A percentile compares a stretch with the other conserved stretches of the same genome.
Conservation (phyloP, 352 stramenopile genomes). For the Pythium aquatile region DNA sequence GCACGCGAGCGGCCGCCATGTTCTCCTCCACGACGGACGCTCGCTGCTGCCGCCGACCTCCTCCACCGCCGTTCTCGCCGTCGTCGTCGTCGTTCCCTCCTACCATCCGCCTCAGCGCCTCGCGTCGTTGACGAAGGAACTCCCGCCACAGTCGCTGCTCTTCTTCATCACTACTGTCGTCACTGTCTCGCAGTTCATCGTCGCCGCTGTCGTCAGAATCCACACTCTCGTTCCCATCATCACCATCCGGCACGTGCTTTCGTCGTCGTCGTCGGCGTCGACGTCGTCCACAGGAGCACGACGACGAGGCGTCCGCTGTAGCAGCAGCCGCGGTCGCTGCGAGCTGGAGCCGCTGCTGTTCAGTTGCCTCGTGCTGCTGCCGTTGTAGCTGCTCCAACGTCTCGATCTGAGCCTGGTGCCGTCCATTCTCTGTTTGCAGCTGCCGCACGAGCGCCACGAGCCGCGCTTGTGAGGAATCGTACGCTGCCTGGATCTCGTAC, state of each 20-base stretch:
- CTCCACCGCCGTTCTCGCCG: background rate
- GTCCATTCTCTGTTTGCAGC: background rate
- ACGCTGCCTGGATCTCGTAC: constrained; percentile 50
- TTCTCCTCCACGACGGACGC: constrained; percentile 50
- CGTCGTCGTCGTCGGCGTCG: background rate
- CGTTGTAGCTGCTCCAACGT: background rate
- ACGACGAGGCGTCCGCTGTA: background rate
- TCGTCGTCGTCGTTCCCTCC: constrained; percentile 14
- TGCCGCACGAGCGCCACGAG: constrained; percentile 16
- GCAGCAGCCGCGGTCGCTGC: background rate
- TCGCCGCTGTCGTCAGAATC: constrained; percentile 16
- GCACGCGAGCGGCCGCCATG: constrained; percentile 44
- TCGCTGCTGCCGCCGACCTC: constrained; percentile 8
- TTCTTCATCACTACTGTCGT: constrained; percentile 21
- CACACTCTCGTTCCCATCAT: constrained; percentile 13
- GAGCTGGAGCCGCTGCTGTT: background rate
- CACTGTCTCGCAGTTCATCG: constrained; percentile 27
- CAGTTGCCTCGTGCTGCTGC: background rate
- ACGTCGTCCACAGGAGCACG: background rate
- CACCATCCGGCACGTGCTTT: background rate
- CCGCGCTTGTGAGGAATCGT: constrained; percentile 39
- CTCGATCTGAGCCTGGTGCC: background rate
- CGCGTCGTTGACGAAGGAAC: constrained; percentile 15
- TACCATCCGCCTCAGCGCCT: constrained; percentile 8
- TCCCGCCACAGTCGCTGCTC: constrained; percentile 28